Evolutionary conservation across 345 rosid genomes (phyloP).

Genomic region (Eucalyptus dawsonii): DNA sequence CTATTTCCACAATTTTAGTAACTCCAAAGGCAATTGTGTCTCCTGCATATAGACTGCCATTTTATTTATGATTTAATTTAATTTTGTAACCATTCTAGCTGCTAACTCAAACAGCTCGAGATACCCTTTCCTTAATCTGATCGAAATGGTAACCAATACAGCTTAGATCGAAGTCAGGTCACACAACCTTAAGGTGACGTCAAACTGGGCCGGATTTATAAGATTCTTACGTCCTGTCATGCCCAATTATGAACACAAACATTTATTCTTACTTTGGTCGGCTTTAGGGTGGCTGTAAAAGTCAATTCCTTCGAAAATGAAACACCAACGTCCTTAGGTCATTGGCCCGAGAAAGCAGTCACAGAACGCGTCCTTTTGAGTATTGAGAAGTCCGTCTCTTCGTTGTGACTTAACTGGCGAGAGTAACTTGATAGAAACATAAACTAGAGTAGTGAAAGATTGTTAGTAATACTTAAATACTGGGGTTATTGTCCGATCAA

Average conservation of each 20-base stretch:
- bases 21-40: too few species aligned
- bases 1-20: too few species aligned
- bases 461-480: not conserved
- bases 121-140: not conserved
- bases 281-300: not conserved
- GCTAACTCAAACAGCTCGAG: too few species aligned
- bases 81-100: too few species aligned
- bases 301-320: not conserved
- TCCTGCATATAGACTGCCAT: too few species aligned
- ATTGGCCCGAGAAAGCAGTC: not conserved
- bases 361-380: not conserved
- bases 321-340: not conserved
- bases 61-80: too few species aligned
- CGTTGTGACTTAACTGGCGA: not conserved
- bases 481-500: too few species aligned
- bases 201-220: not conserved
- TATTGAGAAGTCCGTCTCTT: not conserved
- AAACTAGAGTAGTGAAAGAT: not conserved
- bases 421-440: not conserved
- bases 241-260: not conserved
- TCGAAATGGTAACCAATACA: too few species aligned
- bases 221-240: not conserved
- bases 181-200: too few species aligned
- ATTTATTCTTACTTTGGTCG: not conserved
- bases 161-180: too few species aligned